Conservation (phyloP, 305 asterid genomes). For the Fraxinus baroniana region DNA sequence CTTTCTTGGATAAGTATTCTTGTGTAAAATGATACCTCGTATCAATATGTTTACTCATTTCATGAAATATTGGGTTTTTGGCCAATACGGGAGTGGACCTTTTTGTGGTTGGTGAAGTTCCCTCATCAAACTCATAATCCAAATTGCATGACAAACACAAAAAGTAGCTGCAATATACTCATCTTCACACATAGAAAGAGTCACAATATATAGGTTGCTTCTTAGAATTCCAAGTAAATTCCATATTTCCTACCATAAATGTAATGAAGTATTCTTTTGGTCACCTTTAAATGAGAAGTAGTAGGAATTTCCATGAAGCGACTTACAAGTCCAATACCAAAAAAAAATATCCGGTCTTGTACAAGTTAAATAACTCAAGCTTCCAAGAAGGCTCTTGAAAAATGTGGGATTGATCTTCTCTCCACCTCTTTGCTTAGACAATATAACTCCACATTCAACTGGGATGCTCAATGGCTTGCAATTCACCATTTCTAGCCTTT, state of each 20-base stretch:
- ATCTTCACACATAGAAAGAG: not conserved
- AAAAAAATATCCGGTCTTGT: not conserved
- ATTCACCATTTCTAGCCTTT: not conserved
- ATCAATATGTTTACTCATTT: not conserved
- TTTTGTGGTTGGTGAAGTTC: not conserved
- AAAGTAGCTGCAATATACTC: not conserved
- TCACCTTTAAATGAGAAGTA: not conserved
- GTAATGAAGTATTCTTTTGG: not conserved
- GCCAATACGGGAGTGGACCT: not conserved
- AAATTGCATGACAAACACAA: not conserved
- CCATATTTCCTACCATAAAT: not conserved
- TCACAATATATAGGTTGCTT: not conserved
- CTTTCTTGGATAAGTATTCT: not conserved
- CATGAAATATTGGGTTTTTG: not conserved
- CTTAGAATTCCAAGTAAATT: not conserved
- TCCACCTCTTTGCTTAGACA: not conserved
- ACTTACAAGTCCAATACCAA: not conserved
- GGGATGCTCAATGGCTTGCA: not conserved
- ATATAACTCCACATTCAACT: not conserved
- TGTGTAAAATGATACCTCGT: not conserved
- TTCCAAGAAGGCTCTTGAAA: not conserved
- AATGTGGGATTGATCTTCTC: not conserved
- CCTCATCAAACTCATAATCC: not conserved
- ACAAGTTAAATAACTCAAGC: not conserved
- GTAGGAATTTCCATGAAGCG: not conserved